These are phyloP conservation scores for Cordyceps farinosa DNA, from an alignment of 2,329 filamentous ascomycete species.

Conservation along the genomic window DNA sequence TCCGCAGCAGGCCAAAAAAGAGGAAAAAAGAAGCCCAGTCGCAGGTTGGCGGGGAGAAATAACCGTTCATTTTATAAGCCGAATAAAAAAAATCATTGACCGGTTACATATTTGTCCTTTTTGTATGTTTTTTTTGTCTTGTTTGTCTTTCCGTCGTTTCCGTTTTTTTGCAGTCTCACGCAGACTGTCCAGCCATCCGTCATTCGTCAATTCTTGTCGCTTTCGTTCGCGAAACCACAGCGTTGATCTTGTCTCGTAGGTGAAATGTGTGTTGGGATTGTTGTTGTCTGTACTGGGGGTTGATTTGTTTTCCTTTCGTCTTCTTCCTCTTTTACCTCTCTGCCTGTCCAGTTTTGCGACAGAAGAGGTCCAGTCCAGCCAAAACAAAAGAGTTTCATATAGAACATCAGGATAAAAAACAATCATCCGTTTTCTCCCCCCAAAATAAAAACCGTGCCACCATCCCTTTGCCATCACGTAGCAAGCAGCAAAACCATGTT, in stretches of 20 bases:
- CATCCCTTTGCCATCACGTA: conserved; percentile 1
- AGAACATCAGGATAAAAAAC: conserved; percentile 14
- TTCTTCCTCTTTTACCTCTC: conserved; percentile 11
- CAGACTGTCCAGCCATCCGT: not conserved
- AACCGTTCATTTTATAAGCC: conserved; percentile 16
- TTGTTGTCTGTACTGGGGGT: conserved; percentile 17
- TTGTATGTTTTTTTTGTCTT: conserved; percentile 15
- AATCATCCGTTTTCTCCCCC: conserved; percentile 14
- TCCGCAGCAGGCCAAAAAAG: not conserved
- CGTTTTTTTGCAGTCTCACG: not conserved
- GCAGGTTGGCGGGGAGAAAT: conserved; percentile 12
- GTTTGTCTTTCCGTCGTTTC: conserved; percentile 15
- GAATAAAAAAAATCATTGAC: conserved; percentile 16
- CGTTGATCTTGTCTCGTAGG: not conserved
- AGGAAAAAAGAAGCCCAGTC: conserved; percentile 3
- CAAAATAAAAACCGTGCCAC: conserved; percentile 1
- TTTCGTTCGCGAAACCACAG: conserved; percentile 6
- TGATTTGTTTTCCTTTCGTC: conserved; percentile 17
- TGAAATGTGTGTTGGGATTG: conserved; percentile 16
- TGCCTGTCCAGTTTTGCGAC: conserved; percentile 1
- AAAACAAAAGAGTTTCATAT: conserved; percentile 14
- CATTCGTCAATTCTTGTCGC: not conserved
- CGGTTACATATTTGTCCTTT: conserved; percentile 17
- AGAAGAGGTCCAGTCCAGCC: not conserved
- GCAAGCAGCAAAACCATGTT: conserved; percentile 37